phyloP scores from a whole-genome alignment of 202 grass and related monocot genomes.

The Bolboschoenoplectus hybrid region DNA sequence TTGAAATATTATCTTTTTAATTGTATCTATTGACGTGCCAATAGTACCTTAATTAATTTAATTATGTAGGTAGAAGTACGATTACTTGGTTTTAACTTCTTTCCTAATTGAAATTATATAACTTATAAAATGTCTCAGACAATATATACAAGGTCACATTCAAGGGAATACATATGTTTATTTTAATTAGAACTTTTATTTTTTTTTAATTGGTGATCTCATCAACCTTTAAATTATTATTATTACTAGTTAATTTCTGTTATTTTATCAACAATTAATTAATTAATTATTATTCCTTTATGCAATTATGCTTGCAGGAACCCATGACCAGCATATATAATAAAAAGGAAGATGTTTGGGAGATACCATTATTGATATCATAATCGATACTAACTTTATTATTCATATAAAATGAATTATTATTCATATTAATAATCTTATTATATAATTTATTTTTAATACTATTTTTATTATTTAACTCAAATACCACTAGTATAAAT shows the following conservation, averaged over 20 bases:
- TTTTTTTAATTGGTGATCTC: background rate
- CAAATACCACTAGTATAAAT: too few species aligned
- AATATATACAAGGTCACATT: background rate
- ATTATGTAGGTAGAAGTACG: background rate
- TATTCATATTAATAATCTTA: too few species aligned
- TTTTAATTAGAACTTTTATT: background rate
- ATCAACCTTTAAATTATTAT: background rate
- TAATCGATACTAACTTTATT: too few species aligned
- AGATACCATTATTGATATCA: too few species aligned
- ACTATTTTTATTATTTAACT: too few species aligned
- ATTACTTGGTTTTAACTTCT: background rate
- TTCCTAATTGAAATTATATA: background rate
- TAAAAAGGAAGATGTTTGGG: too few species aligned
- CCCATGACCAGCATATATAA: background rate
- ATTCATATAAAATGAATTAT: too few species aligned
- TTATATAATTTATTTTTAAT: too few species aligned
- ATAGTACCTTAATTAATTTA: background rate
- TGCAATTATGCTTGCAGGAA: background rate
- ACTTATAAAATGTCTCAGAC: background rate
- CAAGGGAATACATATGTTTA: background rate
- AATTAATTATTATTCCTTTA: background rate
- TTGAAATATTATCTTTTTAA: background rate
- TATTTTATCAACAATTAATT: background rate
- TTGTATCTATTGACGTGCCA: background rate
- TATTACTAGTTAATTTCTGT: background rate